Conservation (phyloP, 192 early-diverging fungal genomes). For the Entomortierella lignicola region DNA sequence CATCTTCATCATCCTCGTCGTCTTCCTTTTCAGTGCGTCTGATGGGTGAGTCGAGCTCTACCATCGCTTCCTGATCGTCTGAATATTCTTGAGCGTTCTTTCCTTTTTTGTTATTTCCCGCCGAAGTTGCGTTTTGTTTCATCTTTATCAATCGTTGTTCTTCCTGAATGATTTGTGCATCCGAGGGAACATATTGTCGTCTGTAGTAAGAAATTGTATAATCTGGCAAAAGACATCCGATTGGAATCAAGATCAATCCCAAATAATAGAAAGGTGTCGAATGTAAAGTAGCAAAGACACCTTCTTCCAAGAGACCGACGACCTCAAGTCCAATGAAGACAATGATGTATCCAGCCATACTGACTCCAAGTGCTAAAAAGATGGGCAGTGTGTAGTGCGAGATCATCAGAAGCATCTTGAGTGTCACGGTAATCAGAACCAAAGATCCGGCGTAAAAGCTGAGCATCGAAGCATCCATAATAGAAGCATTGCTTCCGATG, state of each 20-base stretch:
- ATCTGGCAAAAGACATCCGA: slow-evolving; percentile 45
- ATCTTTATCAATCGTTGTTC: slow-evolving; percentile 33
- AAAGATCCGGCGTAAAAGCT: slow-evolving; percentile 46
- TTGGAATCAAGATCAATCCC: slow-evolving; percentile 38
- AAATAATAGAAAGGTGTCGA: slow-evolving; percentile 44
- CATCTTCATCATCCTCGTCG: background rate
- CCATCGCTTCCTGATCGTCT: slow-evolving; percentile 45
- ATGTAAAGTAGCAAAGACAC: slow-evolving; percentile 34
- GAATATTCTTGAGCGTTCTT: slow-evolving; percentile 13
- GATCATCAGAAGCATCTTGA: slow-evolving; percentile 53
- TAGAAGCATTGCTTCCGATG: slow-evolving; percentile 9
- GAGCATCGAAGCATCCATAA: slow-evolving; percentile 30
- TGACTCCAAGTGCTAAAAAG: slow-evolving; percentile 28
- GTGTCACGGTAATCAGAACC: slow-evolving; percentile 49
- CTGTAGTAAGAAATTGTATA: slow-evolving; percentile 22
- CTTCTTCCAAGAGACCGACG: slow-evolving; percentile 24
- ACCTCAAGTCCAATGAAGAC: slow-evolving; percentile 44
- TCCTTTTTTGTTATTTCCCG: slow-evolving; percentile 7
- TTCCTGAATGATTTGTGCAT: slow-evolving; percentile 52
- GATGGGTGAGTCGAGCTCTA: slow-evolving; percentile 30
- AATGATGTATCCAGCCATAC: slow-evolving; percentile 38
- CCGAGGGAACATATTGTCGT: slow-evolving; percentile 44
- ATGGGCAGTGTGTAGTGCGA: slow-evolving; percentile 45
- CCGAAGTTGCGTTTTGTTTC: slow-evolving; percentile 6
- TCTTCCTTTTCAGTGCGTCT: background rate